Evolutionary conservation across 805 yeast species (phyloP).

Genomic region (Yamadazyma ubonensis): DNA sequence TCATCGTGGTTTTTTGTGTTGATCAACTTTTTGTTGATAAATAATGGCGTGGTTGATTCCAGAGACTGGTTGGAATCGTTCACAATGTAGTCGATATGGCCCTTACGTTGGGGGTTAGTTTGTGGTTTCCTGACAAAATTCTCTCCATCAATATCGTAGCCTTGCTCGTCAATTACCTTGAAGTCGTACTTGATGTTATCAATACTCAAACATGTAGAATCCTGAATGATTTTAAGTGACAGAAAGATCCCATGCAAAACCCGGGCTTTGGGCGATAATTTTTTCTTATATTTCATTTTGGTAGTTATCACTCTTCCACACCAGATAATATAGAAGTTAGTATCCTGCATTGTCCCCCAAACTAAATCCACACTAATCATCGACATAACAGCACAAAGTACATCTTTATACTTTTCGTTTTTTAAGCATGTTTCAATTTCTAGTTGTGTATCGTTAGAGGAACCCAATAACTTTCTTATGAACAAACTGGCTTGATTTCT

Average conservation of each 20-base stretch:
- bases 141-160: conserved; percentile 38
- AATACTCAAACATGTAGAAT: conserved; percentile 56
- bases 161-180: conserved; percentile 27
- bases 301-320: conserved; percentile 73
- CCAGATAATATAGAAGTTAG: conserved; percentile 69
- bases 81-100: conserved; percentile 22
- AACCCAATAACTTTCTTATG: conserved; percentile 52
- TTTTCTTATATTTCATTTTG: conserved; percentile 63
- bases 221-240: conserved; percentile 72
- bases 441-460: conserved; percentile 29
- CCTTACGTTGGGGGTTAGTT: conserved; percentile 1
- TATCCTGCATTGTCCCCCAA: conserved; percentile 89
- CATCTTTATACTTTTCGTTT: conserved; percentile 74
- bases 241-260: conserved; percentile 76
- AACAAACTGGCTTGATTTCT: conserved; percentile 73
- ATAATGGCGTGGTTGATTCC: conserved; percentile 33
- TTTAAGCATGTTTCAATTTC: conserved; percentile 49
- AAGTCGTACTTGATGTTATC: conserved; percentile 27
- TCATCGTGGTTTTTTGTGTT: conserved; percentile 53
- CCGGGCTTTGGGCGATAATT: conserved; percentile 71
- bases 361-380: conserved; percentile 88
- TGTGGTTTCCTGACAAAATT: conserved; percentile 20
- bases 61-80: conserved; percentile 8
- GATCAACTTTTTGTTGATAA: conserved; percentile 42
- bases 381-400: conserved; percentile 75